phyloP scores from a whole-genome alignment of 1,284 basidiomycete species.

The Cryptococcus sp. region DNA sequence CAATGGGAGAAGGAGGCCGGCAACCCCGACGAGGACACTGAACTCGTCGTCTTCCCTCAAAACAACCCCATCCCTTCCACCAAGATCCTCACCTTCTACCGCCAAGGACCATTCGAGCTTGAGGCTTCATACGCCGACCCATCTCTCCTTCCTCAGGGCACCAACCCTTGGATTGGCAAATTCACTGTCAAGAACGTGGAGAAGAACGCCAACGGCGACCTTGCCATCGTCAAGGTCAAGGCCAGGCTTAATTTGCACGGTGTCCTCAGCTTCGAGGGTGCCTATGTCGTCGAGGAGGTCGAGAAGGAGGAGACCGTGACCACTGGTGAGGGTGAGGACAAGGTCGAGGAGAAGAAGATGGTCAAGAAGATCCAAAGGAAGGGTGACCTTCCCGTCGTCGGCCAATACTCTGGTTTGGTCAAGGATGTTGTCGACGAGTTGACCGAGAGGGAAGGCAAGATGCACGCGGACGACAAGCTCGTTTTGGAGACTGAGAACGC shows the following conservation, averaged over 20 bases:
- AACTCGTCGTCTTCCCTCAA: slow-evolving; percentile 79
- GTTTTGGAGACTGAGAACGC: slow-evolving; percentile 95
- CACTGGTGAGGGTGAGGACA: slow-evolving; percentile 55
- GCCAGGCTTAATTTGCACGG: slow-evolving; percentile 82
- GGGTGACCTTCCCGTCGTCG: slow-evolving; percentile 72
- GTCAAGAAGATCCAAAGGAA: slow-evolving; percentile 73
- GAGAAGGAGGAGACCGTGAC: slow-evolving; percentile 67
- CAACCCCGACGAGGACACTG: slow-evolving; percentile 82
- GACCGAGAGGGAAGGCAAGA: slow-evolving; percentile 77
- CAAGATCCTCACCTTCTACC: slow-evolving; percentile 92
- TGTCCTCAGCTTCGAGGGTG: slow-evolving; percentile 77
- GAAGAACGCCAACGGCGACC: slow-evolving; percentile 66
- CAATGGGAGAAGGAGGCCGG: slow-evolving; percentile 73
- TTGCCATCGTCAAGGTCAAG: slow-evolving; percentile 82
- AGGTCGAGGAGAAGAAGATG: slow-evolving; percentile 68
- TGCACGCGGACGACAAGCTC: slow-evolving; percentile 87
- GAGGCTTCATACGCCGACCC: slow-evolving; percentile 78
- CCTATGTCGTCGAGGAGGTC: slow-evolving; percentile 74
- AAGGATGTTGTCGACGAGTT: slow-evolving; percentile 63
- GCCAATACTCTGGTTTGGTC: slow-evolving; percentile 66
- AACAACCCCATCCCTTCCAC: slow-evolving; percentile 84
- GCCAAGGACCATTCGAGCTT: slow-evolving; percentile 80
- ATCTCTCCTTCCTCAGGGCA: slow-evolving; percentile 65
- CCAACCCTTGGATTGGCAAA: slow-evolving; percentile 79
- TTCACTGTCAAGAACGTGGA: slow-evolving; percentile 77